Evolutionary conservation across 192 early-diverging fungal species (phyloP), one percentile per base, ranked within the genome.

Genomic region (Powellomyces hirtus): DNA sequence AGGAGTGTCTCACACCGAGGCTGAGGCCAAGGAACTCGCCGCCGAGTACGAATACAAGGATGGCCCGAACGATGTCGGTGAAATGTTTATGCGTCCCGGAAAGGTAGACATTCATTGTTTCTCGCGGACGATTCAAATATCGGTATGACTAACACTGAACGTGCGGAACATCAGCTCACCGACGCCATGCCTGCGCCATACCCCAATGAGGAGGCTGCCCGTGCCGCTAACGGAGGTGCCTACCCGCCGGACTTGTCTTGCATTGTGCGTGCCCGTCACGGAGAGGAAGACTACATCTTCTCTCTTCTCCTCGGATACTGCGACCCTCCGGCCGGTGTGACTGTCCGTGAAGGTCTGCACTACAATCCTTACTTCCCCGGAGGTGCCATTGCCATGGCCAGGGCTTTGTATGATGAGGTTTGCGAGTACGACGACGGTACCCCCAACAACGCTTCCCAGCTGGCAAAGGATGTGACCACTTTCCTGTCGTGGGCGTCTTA

Each of bases 331-430:
- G 92, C 94, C 18, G 95, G 96, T 75, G 87, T 98, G 58, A 84
- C 88, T 61, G 74, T 98, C 51, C 90, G 94, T 77, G 94, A 96
- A 72, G 96, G 95, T 60, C 85, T 98, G 20, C 92, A 97, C 88
- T 98, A 94, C 86, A 98, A 98, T 88, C 92, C 93, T 40, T 98
- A 97, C 85, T 98, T 98, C 91, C 96, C 94, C 20, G 95, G 96
- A 49, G 95, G 95, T 70, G 91, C 95, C 56, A 98, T 98, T 77
- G 86, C 87, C 59, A 98, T 98, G 95, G 96, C 94, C 35, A 90
- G 92, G 68, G 82, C 90, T 59, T 77, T 98, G 52, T 98, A 89
- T 80, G 96, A 98, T 66, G 96, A 91, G 55, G 81, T 94, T 24
- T 90, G 95, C 24, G 95, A 98, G 70, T 98, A 91, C 72, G 95